Evolutionary conservation across 106 monocot species (phyloP), one percentile per base, ranked within the genome.

Genomic region (Acorus gramineus): DNA sequence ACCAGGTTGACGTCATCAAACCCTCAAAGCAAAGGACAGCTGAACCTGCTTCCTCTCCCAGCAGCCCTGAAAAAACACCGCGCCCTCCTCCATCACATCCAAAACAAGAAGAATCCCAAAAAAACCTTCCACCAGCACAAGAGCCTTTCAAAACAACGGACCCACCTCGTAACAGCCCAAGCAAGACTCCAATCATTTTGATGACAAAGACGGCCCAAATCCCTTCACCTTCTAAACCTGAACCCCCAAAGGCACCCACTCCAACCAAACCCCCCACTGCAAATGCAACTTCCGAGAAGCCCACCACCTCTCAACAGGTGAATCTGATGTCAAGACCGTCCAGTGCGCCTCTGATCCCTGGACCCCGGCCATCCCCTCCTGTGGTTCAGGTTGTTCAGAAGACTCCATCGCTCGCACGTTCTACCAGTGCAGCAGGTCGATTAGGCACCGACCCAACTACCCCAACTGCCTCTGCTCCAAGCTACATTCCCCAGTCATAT

Each of bases 301-400:
- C 48, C 47, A 60, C 53, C 13, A n/a, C 46, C 4, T 12, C 51
- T 6, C 70, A 81, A 4, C 80, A 73, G 51, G 50, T 58, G 1
- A 28, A 66, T 66, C 11, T 77, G 5, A n/a, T 70, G 53, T 82
- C 87, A 44, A 84, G 90, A 71, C 95, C 90, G 52, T 83, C 60
- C 3, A 90, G 90, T 74, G 95, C 87, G 10, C 95, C 95, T 64
- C 68, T 83, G 12, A 70, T 87, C 53, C 82, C 84, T 51, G 80
- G 73, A 58, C 71, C 75, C 52, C 84, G 79, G 68, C 78, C 80
- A 66, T 65, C 65, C 12, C 50, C 51, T 12, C 73, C 87, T 4
- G 49, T 55, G 44, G 50, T 54, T 49, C 72, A 86, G 0, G 63
- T 75, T 13, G 61, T 55, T 61, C 90, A 81, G 49, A 59, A 61